Base-by-base conservation (phyloP, 495 filamentous ascomycete species). In the Penicillium roqueforti region DNA sequence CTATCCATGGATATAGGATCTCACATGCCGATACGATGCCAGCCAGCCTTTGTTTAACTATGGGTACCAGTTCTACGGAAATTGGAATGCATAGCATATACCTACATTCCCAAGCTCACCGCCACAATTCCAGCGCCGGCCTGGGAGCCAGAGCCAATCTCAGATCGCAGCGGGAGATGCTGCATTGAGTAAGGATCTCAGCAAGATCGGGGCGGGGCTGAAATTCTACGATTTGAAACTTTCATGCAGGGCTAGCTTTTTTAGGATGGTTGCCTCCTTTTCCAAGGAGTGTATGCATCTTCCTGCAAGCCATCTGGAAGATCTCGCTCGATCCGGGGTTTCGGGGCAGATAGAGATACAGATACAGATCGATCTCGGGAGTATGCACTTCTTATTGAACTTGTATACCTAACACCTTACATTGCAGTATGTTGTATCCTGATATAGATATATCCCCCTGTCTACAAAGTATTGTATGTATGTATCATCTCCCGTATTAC, bases 61-160 rank as follows among this genome's bases (percentile, higher is more conserved):
- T 10, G 38, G 19, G 8, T 22, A 19, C 11, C 6, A n/a, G n/a
- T n/a, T n/a, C n/a, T n/a, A n/a, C n/a, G n/a, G n/a, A n/a, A n/a
- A n/a, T n/a, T n/a, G n/a, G n/a, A n/a, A n/a, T n/a, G n/a, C n/a
- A n/a, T n/a, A n/a, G n/a, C n/a, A n/a, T n/a, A n/a, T 22, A 19
- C 11, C 6, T 29, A n/a, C 25, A 51, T 31, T 32, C 19, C 26
- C 22, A 55, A 36, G n/a, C 52, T 53, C 61, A 63, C 58, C 61
- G 55, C 61, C 38, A 56, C 44, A 41, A 16, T 40, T 37, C 40
- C 26, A 49, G 32, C 36, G 14, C 40, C 36, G 51, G 42, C 37
- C 37, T 42, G 43, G 36, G 39, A 25, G 32, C 6, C 43, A 32
- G 39, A 25, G 32, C 6, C 39, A 44, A 63, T 58, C 57, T 60